Conservation (phyloP, 2,329 filamentous ascomycete genomes). For the Stemphylium lycopersici region DNA sequence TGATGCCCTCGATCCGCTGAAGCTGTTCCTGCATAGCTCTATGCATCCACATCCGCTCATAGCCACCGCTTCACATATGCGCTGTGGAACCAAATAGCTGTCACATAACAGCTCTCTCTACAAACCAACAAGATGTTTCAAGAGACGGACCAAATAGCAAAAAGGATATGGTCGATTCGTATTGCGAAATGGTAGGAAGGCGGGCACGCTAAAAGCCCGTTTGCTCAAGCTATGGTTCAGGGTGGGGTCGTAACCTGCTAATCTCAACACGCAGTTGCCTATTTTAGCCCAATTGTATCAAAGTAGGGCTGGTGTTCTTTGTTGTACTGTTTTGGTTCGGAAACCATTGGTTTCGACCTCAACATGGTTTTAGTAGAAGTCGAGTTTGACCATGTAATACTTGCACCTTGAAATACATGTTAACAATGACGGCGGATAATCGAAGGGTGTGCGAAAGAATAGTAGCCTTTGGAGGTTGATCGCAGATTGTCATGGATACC, state of each 20-base stretch:
- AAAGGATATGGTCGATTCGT: no score
- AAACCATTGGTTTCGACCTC: no score
- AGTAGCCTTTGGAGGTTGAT: no score
- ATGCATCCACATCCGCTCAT: not conserved
- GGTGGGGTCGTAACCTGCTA: slow-evolving; percentile 1
- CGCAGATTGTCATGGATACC: no score
- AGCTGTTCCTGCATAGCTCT: not conserved
- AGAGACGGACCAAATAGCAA: not conserved
- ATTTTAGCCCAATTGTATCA: no score
- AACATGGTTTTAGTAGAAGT: no score
- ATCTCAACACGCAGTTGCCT: not conserved
- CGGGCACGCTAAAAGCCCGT: not conserved
- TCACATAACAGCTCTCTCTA: not conserved
- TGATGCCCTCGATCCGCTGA: slow-evolving; percentile 9
- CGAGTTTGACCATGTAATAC: no score
- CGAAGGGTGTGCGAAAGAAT: no score
- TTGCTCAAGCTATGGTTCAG: slow-evolving; percentile 2
- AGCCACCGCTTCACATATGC: not conserved
- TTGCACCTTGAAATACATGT: no score
- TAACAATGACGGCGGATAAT: no score
- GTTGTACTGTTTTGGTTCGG: no score
- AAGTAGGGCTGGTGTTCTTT: no score
- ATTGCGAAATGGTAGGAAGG: not conserved
- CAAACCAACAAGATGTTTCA: not conserved
- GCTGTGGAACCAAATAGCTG: not conserved